These are phyloP conservation scores for Kodamaea alishanica DNA, from an alignment of 1,139 yeast species.

Conservation along the genomic window DNA sequence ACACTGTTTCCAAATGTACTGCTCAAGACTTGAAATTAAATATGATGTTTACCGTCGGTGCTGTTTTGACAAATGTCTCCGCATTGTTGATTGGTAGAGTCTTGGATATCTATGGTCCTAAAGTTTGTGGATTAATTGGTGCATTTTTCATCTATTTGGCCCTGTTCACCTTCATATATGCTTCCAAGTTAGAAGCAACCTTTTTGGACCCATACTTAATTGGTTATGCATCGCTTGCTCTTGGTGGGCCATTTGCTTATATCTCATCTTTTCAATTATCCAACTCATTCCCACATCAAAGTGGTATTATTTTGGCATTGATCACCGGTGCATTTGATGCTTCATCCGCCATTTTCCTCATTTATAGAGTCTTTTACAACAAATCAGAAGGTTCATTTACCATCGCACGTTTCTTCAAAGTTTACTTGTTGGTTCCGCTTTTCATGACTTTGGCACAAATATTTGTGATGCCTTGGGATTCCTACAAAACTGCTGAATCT, in stretches of 20 bases:
- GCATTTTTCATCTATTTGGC: constrained; percentile 37
- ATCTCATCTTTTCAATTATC: constrained; percentile 46
- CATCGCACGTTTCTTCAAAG: constrained; percentile 30
- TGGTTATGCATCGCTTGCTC: constrained; percentile 41
- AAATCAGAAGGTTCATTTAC: constrained; percentile 27
- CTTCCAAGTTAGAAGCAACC: constrained; percentile 17
- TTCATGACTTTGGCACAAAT: constrained; percentile 40
- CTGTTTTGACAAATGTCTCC: constrained; percentile 42
- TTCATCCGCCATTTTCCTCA: constrained; percentile 43
- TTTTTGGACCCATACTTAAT: constrained; percentile 39
- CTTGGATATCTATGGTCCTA: constrained; percentile 42
- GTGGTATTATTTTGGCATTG: constrained; percentile 42
- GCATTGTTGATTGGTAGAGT: constrained; percentile 41
- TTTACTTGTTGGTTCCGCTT: constrained; percentile 38
- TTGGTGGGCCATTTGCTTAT: constrained; percentile 47
- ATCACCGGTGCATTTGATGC: constrained; percentile 49
- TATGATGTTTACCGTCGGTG: constrained; percentile 46
- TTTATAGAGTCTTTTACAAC: constrained; percentile 32
- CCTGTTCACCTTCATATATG: constrained; percentile 36
- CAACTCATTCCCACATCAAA: constrained; percentile 39
- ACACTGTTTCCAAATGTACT: constrained; percentile 29
- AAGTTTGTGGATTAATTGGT: constrained; percentile 42
- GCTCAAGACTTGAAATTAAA: constrained; percentile 43
- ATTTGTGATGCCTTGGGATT: constrained; percentile 39
- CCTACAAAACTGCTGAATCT: constrained; percentile 37